Percentiles rank a stretch among this genome's conserved stretches.
Conservation (phyloP, 768 basidiomycete genomes). For the Hericium rajendrae region DNA sequence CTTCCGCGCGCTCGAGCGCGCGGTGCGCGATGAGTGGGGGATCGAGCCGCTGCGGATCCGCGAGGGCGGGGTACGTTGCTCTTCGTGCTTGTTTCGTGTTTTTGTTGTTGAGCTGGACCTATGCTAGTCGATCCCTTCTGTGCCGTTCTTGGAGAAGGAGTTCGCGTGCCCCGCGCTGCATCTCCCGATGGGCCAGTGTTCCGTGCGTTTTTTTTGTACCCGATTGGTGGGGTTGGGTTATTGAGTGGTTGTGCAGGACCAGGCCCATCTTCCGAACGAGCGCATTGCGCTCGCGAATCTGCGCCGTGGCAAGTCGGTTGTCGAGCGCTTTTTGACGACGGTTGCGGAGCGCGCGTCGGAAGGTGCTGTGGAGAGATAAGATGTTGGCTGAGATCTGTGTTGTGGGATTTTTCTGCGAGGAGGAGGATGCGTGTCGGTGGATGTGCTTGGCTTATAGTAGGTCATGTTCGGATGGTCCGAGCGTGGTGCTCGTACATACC, state of each 20-base stretch:
- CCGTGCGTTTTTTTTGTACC: constrained; percentile 36
- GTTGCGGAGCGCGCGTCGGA: constrained; percentile 26
- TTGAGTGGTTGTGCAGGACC: constrained; percentile 42
- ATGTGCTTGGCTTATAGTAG: too few relatives aligned
- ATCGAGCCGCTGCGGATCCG: constrained; percentile 78
- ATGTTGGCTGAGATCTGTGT: too few relatives aligned
- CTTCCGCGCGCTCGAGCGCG: constrained; percentile 78
- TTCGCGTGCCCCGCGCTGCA: constrained; percentile 87
- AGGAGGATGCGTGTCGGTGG: too few relatives aligned
- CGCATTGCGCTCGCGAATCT: constrained; percentile 81
- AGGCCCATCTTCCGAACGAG: constrained; percentile 91
- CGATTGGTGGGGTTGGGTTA: neutral
- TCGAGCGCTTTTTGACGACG: constrained; percentile 62
- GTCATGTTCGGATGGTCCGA: too few relatives aligned
- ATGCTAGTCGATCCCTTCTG: constrained; percentile 79
- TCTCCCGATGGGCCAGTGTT: constrained; percentile 88
- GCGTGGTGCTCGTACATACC: too few relatives aligned
- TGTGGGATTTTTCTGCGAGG: too few relatives aligned
- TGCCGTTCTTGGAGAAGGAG: constrained; percentile 88
- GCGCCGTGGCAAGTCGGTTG: constrained; percentile 62
- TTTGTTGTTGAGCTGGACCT: neutral
- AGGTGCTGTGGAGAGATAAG: neutral
- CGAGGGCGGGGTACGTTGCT: constrained; percentile 73
- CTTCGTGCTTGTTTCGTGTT: neutral
- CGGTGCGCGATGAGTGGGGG: constrained; percentile 83